Percentiles rank a stretch among this genome's conserved stretches.
Conservation (phyloP, 1,284 basidiomycete species). For the Inonotus hispidus region DNA sequence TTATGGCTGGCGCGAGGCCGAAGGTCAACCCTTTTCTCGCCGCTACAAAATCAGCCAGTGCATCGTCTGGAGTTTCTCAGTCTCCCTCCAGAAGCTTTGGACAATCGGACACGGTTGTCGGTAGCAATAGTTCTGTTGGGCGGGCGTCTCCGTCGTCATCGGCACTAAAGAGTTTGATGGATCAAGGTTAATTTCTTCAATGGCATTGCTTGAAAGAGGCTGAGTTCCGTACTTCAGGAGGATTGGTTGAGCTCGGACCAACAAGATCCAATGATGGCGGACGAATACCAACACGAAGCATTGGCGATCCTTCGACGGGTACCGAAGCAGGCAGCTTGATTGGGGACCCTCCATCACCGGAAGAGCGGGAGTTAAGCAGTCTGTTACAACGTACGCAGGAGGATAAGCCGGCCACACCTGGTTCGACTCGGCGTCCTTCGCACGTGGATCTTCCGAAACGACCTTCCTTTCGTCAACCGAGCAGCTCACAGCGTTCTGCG, state of each 20-base stretch:
- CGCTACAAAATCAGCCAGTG: neutral
- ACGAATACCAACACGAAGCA: constrained; percentile 40
- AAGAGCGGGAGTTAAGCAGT: neutral
- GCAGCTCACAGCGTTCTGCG: neutral
- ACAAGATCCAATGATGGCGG: constrained; percentile 34
- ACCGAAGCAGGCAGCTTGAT: constrained; percentile 28
- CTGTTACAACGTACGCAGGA: neutral
- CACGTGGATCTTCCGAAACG: constrained; percentile 19
- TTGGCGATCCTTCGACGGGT: constrained; percentile 43
- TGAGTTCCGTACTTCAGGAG: constrained; percentile 35
- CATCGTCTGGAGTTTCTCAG: neutral
- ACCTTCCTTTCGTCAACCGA: constrained; percentile 8
- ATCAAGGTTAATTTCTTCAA: constrained; percentile 47
- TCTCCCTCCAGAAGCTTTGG: neutral
- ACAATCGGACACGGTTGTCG: constrained; percentile 7
- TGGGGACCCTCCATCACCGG: constrained; percentile 13
- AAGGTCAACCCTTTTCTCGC: neutral
- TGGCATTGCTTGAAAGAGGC: neutral
- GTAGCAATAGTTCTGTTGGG: constrained; percentile 15
- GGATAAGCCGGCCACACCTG: neutral
- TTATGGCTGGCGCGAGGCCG: neutral
- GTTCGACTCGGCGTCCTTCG: constrained; percentile 10
- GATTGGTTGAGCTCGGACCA: constrained; percentile 53
- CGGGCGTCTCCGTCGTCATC: constrained; percentile 35
- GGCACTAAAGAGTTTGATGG: constrained; percentile 62